A percentile compares a stretch with the other conserved stretches of the same genome.
Evolutionary conservation across 192 early-diverging fungal species (phyloP).

Genomic region (Phlyctochytrium planicorne): DNA sequence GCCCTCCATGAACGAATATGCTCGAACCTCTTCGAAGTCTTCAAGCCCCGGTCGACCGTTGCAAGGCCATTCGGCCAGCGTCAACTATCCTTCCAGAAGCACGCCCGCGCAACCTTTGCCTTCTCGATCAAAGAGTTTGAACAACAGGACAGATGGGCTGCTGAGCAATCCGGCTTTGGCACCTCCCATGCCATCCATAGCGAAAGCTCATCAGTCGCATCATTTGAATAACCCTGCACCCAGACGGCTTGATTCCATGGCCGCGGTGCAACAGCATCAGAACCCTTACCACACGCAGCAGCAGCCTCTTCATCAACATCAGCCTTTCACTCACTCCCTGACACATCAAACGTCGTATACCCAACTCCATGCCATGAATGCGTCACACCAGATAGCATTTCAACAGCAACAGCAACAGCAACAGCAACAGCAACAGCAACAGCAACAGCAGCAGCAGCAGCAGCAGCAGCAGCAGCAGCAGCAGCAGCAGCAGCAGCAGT

Average conservation of each 20-base stretch:
- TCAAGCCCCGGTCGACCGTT: background rate
- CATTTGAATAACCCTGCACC: background rate
- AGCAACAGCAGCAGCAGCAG: too few relatives aligned
- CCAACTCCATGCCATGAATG: too few relatives aligned
- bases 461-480: too few relatives aligned
- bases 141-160: background rate
- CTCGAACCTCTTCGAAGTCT: background rate
- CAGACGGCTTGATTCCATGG: background rate
- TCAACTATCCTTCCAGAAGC: background rate
- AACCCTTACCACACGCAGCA: too few relatives aligned
- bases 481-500: too few relatives aligned
- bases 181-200: background rate
- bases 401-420: too few relatives aligned
- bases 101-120: background rate
- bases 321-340: too few relatives aligned
- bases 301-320: too few relatives aligned
- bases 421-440: too few relatives aligned
- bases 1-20: background rate
- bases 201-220: background rate
- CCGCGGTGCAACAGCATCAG: background rate
- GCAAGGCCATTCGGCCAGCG: background rate
- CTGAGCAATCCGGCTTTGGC: background rate
- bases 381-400: too few relatives aligned
- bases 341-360: too few relatives aligned
- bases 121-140: background rate